A percentile compares a stretch with the other conserved stretches of the same genome.
phyloP scores from a whole-genome alignment of 1,284 basidiomycete genomes.

The Cerioporus squamosus region DNA sequence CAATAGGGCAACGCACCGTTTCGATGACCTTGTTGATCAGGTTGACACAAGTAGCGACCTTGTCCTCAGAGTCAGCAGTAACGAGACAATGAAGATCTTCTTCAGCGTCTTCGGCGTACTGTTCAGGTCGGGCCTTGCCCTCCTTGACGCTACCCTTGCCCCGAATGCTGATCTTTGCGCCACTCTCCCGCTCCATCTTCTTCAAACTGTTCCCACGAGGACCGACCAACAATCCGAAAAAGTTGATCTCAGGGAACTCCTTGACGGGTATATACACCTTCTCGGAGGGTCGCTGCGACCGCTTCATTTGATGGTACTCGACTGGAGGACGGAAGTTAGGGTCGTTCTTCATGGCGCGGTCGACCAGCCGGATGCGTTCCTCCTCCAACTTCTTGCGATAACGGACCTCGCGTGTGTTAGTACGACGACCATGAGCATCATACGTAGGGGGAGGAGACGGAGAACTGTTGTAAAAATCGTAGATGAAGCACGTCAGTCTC shows the following conservation, averaged over 20 bases:
- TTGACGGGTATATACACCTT: conserved; percentile 99
- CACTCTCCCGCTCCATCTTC: conserved; percentile 98
- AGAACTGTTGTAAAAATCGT: conserved; percentile 64
- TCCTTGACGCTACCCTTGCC: conserved; percentile 99
- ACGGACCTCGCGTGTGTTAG: conserved; percentile 97
- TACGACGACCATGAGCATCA: conserved; percentile 94
- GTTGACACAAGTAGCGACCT: conserved; percentile 89
- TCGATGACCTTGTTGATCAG: conserved; percentile 99
- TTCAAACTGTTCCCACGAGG: conserved; percentile 99
- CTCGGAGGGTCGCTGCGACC: conserved; percentile 89
- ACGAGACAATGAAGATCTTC: conserved; percentile 99
- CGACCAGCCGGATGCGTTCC: conserved; percentile 92
- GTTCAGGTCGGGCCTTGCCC: conserved; percentile 93
- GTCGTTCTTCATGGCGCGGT: conserved; percentile 96
- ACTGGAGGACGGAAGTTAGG: conserved; percentile 96
- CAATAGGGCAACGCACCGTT: conserved; percentile 61
- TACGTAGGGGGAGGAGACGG: conserved; percentile 98
- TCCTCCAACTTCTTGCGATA: conserved; percentile 99
- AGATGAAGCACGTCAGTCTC: conserved; percentile 26
- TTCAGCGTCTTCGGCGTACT: conserved; percentile 94
- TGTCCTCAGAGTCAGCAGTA: conserved; percentile 90
- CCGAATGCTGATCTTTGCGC: conserved; percentile 98
- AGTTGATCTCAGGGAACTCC: conserved; percentile 99
- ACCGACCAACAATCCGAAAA: conserved; percentile 97
- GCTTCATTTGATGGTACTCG: conserved; percentile 94